Evolutionary conservation across 2,329 filamentous ascomycete species (phyloP).

Genomic region (Purpureocillium lavendulum): DNA sequence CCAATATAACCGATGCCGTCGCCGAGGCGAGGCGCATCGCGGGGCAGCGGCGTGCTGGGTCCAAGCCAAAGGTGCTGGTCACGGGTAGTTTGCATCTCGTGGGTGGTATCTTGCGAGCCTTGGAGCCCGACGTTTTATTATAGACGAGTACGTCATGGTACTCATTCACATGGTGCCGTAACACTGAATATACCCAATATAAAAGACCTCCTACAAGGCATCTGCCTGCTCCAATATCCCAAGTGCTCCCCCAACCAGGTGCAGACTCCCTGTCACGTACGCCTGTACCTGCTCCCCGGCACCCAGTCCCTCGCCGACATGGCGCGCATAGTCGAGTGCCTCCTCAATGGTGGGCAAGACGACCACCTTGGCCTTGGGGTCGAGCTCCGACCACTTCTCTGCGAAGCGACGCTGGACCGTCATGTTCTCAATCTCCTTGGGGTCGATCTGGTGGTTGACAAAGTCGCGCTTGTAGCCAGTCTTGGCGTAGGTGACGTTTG

Average conservation of each 20-base stretch:
- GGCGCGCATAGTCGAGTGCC: constrained; percentile 39
- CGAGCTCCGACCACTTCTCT: constrained; percentile 39
- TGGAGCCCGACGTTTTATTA: constrained; percentile 41
- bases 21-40: constrained; percentile 38
- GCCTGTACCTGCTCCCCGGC: constrained; percentile 32
- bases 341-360: constrained; percentile 47
- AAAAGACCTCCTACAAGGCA: constrained; percentile 31
- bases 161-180: constrained; percentile 1
- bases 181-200: too few relatives aligned
- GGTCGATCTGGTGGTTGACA: constrained; percentile 45
- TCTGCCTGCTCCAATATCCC: constrained; percentile 39
- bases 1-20: constrained; percentile 67
- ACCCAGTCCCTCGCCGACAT: constrained; percentile 18
- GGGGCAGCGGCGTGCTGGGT: constrained; percentile 10
- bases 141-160: constrained; percentile 12
- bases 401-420: constrained; percentile 45
- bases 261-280: constrained; percentile 54
- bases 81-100: constrained; percentile 83
- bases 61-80: constrained; percentile 48
- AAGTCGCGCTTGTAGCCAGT: constrained; percentile 48
- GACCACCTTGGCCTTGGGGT: constrained; percentile 34
- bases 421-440: constrained; percentile 41
- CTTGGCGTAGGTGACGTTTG: constrained; percentile 54
- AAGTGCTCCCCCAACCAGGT: constrained; percentile 50
- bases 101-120: constrained; percentile 65